Conservation (phyloP, 768 basidiomycete species). For the Russula lepida region DNA sequence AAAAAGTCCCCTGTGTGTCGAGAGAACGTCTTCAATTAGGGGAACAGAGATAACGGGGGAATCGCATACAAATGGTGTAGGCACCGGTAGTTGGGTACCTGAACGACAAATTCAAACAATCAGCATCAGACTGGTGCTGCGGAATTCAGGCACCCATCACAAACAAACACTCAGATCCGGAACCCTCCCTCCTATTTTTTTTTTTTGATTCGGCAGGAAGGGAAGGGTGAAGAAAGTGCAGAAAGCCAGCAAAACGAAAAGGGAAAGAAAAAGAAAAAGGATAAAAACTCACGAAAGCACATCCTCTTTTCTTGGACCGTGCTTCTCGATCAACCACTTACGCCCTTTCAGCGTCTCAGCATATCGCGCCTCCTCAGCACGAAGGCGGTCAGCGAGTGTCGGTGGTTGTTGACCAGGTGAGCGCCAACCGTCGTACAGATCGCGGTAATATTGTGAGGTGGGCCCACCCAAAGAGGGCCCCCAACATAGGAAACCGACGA, state of each 20-base stretch:
- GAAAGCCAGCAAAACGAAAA: no score
- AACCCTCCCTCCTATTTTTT: background rate
- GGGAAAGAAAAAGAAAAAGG: background rate
- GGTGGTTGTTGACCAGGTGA: no score
- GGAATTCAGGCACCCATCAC: background rate
- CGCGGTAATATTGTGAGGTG: background rate
- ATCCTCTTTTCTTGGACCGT: constrained; percentile 2
- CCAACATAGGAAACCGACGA: constrained; percentile 6
- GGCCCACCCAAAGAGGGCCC: background rate
- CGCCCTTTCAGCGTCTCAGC: background rate
- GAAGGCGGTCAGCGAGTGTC: background rate
- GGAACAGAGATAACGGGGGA: no score
- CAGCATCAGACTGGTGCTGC: background rate
- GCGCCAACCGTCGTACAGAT: background rate
- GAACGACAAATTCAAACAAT: background rate
- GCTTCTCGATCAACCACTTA: background rate
- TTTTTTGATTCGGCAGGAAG: background rate
- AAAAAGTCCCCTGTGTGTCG: constrained; percentile 42
- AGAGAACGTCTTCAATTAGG: background rate
- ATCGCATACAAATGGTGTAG: background rate
- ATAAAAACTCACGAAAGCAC: constrained; percentile 1
- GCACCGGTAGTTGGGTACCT: background rate
- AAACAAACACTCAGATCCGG: background rate
- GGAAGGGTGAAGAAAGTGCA: background rate
- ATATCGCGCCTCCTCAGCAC: constrained; percentile 1